Conservation (phyloP, 2,329 filamentous ascomycete species). For the Pyrenochaeta sp. region DNA sequence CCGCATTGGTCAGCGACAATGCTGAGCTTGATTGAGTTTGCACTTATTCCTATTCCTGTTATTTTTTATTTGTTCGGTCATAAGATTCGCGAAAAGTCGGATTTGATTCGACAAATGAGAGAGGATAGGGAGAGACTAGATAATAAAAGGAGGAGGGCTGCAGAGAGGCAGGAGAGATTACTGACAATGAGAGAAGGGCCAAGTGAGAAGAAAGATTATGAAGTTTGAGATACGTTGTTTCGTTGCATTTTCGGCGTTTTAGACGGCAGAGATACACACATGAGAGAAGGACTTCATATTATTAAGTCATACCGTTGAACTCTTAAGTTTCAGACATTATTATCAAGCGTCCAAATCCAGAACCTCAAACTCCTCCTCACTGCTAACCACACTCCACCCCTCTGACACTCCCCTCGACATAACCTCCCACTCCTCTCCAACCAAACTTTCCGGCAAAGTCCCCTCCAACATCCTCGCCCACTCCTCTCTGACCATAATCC, state of each 20-base stretch:
- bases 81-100: conserved; percentile 63
- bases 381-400: conserved; percentile 10
- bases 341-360: conserved; percentile 2
- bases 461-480: neutral
- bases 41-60: conserved; percentile 79
- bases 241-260: neutral
- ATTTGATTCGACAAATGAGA: conserved; percentile 59
- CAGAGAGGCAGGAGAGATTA: conserved; percentile 54
- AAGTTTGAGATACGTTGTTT: conserved; percentile 10
- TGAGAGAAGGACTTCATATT: neutral
- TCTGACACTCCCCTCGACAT: conserved; percentile 4
- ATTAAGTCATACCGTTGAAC: no score
- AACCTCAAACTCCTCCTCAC: neutral
- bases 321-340: neutral
- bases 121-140: conserved; percentile 53
- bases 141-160: conserved; percentile 47
- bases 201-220: conserved; percentile 14
- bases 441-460: neutral
- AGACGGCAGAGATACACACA: neutral
- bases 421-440: conserved; percentile 1
- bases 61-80: conserved; percentile 73
- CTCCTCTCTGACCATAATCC: conserved; percentile 1
- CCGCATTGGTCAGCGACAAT: conserved; percentile 82
- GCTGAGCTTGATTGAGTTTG: conserved; percentile 74
- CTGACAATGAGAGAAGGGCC: conserved; percentile 24